Evolutionary conservation across 768 basidiomycete genomes (phyloP), one percentile per base, ranked within the genome.

Genomic region (Piloderma croceum): DNA sequence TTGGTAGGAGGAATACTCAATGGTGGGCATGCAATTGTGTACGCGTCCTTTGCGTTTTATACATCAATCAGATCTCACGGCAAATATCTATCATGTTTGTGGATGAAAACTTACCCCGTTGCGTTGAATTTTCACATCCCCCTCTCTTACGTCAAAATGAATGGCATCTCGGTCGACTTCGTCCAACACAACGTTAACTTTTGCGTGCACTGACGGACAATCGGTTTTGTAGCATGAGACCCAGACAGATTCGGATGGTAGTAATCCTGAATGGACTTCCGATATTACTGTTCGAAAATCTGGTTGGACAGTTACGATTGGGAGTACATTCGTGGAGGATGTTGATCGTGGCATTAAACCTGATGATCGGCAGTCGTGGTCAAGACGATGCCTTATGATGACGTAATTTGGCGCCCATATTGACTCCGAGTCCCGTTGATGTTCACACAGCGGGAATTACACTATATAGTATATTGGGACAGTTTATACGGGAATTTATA

Each of bases 201-300:
- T 82, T 0, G 79, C 77, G 52, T 90, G 86, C 1, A 83, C 71
- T 47, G 18, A 60, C 61, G 48, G 44, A 24, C 54, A 63, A 3
- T 66, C 68, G 1, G 57, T 33, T 42, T 73, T 69, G 63, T 89
- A 89, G 54, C 79, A 81, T 3, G 85, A 88, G 2, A 88, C 59
- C 84, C 84, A 90, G 54, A 83, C 74, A 42, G 70, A 71, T 43
- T 89, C 86, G 4, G 54, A 59, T 0, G 74, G 67, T 0, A 83
- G 62, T 2, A 74, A 43, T 0, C 77, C 81, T 25, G 76, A 70
- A 13, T 68, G 61, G 2, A 88, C 77, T 49, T 90, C 85, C 22
- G 73, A 65, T 24, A 85, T 64, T 2, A 85, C 76, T 27, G 68
- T 56, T 4, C 68, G 54, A 45, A 83, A 79, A 29, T 78, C 76